These are phyloP conservation scores for Cotoneaster glaucophyllus DNA, from an alignment of 306 rosid genomes.

Conservation along the genomic window DNA sequence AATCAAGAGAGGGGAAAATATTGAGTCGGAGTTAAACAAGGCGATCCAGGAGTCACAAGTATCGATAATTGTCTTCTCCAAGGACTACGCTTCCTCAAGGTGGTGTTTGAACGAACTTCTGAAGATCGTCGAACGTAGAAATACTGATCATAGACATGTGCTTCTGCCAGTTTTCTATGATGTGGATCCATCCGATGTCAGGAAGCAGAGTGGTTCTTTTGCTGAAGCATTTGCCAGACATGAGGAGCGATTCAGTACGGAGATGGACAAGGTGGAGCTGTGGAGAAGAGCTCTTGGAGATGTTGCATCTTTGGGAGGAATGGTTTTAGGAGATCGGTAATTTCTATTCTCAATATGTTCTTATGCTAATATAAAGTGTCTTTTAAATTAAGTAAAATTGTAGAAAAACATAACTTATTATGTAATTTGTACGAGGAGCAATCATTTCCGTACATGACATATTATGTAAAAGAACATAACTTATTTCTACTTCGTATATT, in stretches of 20 bases:
- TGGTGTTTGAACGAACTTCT: neutral
- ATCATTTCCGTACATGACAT: no score
- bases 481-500: neutral
- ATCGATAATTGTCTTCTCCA: neutral
- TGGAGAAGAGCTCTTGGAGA: neutral
- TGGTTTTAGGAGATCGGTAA: slow-evolving; percentile 1
- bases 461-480: neutral
- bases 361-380: neutral
- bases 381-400: no score
- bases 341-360: neutral
- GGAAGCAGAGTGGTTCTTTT: neutral
- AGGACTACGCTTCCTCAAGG: neutral
- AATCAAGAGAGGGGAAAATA: neutral
- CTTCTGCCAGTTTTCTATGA: neutral
- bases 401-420: no score
- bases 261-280: neutral
- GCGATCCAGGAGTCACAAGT: neutral
- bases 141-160: neutral
- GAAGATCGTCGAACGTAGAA: neutral
- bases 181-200: neutral
- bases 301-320: neutral
- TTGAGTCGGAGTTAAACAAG: neutral
- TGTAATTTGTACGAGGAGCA: no score
- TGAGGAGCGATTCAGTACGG: neutral
- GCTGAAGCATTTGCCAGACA: neutral